A percentile compares a stretch with the other conserved stretches of the same genome.
These are phyloP conservation scores for Pisolithus tinctorius DNA, from an alignment of 768 basidiomycete species.

Conservation along the genomic window DNA sequence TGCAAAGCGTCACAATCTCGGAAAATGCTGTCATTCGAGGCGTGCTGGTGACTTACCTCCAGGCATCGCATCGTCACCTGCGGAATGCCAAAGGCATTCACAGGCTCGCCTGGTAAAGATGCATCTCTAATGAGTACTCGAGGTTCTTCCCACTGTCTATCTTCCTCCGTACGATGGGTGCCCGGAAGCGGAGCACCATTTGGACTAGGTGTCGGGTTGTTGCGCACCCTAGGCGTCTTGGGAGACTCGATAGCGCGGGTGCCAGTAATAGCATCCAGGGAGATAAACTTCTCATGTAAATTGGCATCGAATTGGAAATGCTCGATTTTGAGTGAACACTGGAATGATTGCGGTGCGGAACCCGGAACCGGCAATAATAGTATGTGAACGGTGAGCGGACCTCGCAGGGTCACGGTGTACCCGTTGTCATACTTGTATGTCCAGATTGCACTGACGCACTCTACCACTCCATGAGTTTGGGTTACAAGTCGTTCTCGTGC, in stretches of 20 bases:
- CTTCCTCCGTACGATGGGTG: slow-evolving; percentile 38
- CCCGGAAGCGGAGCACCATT: slow-evolving; percentile 15
- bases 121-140: slow-evolving; percentile 52
- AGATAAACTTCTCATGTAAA: slow-evolving; percentile 66
- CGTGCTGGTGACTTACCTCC: slow-evolving; percentile 43
- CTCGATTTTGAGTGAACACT: slow-evolving; percentile 54
- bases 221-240: slow-evolving; percentile 29
- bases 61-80: slow-evolving; percentile 87
- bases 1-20: slow-evolving; percentile 19
- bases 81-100: slow-evolving; percentile 84
- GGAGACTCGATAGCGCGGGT: slow-evolving; percentile 38
- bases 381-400: slow-evolving; percentile 67
- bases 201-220: slow-evolving; percentile 28
- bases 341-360: slow-evolving; percentile 13
- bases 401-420: slow-evolving; percentile 69
- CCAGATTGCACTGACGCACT: slow-evolving; percentile 72
- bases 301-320: slow-evolving; percentile 70
- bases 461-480: slow-evolving; percentile 45
- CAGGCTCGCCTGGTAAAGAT: slow-evolving; percentile 73
- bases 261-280: slow-evolving; percentile 56
- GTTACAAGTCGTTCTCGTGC: slow-evolving; percentile 62
- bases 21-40: background rate
- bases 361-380: slow-evolving; percentile 23
- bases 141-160: slow-evolving; percentile 63
- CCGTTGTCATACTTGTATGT: slow-evolving; percentile 77